These are phyloP conservation scores for Fusarium oligoseptatum DNA, from an alignment of 2,329 filamentous ascomycete species.

Conservation along the genomic window DNA sequence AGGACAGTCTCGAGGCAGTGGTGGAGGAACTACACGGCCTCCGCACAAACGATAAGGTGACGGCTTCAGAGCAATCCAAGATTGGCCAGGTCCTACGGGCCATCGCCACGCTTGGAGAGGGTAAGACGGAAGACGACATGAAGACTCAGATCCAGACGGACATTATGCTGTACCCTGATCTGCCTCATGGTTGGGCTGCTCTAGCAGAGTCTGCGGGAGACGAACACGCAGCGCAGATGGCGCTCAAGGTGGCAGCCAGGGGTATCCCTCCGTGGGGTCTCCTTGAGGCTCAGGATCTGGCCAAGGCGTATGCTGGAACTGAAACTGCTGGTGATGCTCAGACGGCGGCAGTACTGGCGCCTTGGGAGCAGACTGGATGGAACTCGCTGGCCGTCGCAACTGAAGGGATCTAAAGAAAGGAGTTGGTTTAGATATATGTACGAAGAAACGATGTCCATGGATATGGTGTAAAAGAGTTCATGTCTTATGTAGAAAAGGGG, in stretches of 20 bases:
- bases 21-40: slow-evolving; percentile 80
- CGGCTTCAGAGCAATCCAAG: slow-evolving; percentile 72
- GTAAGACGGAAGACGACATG: slow-evolving; percentile 63
- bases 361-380: slow-evolving; percentile 81
- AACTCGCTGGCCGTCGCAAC: slow-evolving; percentile 59
- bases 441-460: neutral
- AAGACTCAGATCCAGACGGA: slow-evolving; percentile 78
- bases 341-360: slow-evolving; percentile 81
- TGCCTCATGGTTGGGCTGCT: slow-evolving; percentile 85
- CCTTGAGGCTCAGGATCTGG: slow-evolving; percentile 77
- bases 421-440: slow-evolving; percentile 8
- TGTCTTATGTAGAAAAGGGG: slow-evolving; percentile 18
- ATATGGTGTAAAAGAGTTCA: neutral
- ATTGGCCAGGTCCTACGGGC: slow-evolving; percentile 83
- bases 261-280: slow-evolving; percentile 79
- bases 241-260: slow-evolving; percentile 81
- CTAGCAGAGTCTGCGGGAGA: slow-evolving; percentile 72
- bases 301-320: slow-evolving; percentile 80
- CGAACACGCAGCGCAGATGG: slow-evolving; percentile 77
- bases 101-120: slow-evolving; percentile 72
- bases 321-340: slow-evolving; percentile 81
- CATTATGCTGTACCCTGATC: slow-evolving; percentile 83
- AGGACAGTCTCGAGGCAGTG: slow-evolving; percentile 84
- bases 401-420: slow-evolving; percentile 33
- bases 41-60: slow-evolving; percentile 75